Conservation (phyloP, 106 monocot species). For the Platanthera guangdongensis region DNA sequence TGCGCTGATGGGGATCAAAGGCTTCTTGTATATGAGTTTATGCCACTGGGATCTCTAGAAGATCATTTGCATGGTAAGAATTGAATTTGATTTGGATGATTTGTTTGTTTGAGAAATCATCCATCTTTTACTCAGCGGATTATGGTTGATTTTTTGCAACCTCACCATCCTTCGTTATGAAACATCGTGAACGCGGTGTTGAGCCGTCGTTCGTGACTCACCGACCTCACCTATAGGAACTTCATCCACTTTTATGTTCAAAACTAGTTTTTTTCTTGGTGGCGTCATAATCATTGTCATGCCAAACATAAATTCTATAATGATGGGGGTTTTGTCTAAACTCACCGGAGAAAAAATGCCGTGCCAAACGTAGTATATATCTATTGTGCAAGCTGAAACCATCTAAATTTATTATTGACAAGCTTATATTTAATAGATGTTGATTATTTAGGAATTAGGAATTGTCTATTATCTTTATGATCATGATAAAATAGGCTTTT, state of each 20-base stretch:
- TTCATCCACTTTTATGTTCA: too few species aligned
- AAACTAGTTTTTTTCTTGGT: too few species aligned
- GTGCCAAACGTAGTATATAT: background rate
- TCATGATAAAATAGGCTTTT: background rate
- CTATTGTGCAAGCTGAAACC: background rate
- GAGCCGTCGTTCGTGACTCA: too few species aligned
- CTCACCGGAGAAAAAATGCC: too few species aligned
- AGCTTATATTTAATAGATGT: background rate
- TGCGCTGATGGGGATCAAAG: conserved; percentile 37
- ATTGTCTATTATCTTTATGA: background rate
- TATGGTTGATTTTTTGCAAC: background rate
- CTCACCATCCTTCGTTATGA: background rate
- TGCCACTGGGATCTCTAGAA: conserved; percentile 36
- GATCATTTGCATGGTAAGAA: conserved; percentile 38
- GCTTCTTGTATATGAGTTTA: conserved; percentile 41
- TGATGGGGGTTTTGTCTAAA: too few species aligned
- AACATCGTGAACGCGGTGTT: too few species aligned
- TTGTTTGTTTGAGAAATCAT: background rate
- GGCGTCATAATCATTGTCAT: too few species aligned
- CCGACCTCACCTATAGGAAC: too few species aligned
- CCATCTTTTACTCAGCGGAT: background rate
- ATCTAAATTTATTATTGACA: background rate
- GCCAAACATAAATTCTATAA: too few species aligned
- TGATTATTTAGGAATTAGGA: background rate
- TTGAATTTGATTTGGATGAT: background rate